These are phyloP conservation scores for Venturia oleaginea DNA, from an alignment of 2,329 filamentous ascomycete genomes.

Conservation along the genomic window DNA sequence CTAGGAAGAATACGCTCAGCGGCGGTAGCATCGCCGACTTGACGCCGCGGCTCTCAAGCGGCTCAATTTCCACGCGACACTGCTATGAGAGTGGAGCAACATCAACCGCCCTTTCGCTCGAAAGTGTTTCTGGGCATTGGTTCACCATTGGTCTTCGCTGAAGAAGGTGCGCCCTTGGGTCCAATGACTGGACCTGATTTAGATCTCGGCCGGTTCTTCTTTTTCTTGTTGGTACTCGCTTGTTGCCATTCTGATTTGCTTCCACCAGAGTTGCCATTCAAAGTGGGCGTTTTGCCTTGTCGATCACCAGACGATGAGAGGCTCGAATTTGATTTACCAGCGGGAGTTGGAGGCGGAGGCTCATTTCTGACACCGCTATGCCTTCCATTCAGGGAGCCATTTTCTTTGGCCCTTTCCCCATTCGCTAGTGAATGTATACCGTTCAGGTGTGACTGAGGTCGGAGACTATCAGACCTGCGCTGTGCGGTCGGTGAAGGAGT, in stretches of 20 bases:
- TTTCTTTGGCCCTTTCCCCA: not conserved
- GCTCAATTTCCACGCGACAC: not conserved
- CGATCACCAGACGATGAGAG: not conserved
- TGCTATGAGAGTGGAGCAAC: not conserved
- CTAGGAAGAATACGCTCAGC: not conserved
- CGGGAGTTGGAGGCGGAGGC: constrained; percentile 1
- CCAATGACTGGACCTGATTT: not conserved
- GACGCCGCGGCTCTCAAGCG: not conserved
- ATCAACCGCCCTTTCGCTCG: constrained; percentile 38
- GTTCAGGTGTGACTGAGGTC: constrained; percentile 16
- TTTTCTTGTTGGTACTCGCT: not conserved
- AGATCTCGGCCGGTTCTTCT: constrained; percentile 2
- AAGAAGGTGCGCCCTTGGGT: not conserved
- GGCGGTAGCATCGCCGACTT: not conserved
- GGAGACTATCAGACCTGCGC: constrained; percentile 41
- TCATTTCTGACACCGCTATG: not conserved
- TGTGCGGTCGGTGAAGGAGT: constrained; percentile 58
- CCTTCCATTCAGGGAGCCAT: not conserved
- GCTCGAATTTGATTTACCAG: not conserved
- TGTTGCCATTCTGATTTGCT: not conserved
- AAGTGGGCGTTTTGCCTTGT: not conserved
- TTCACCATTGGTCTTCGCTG: constrained; percentile 25
- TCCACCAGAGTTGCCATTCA: not conserved
- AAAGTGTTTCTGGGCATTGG: constrained; percentile 34
- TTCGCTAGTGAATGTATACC: constrained; percentile 20